Evolutionary conservation across 2,329 filamentous ascomycete genomes (phyloP).

Genomic region (Pezicula neosporulosa): DNA sequence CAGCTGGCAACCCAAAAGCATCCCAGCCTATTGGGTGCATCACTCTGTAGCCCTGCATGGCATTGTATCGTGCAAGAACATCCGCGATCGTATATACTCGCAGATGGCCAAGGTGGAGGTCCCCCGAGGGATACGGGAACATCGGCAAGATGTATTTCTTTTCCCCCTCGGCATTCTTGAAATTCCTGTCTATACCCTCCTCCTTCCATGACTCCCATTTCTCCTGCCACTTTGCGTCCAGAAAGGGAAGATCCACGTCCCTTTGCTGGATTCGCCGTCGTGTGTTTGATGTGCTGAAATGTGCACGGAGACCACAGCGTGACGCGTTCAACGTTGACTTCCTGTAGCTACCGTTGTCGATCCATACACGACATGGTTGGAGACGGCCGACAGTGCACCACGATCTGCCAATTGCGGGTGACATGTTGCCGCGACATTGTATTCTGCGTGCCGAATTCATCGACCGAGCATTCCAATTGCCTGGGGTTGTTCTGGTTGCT

Average conservation of each 20-base stretch:
- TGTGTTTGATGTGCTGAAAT: background rate
- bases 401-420: background rate
- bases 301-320: background rate
- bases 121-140: slow-evolving; percentile 91
- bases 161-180: slow-evolving; percentile 15
- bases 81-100: slow-evolving; percentile 91
- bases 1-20: slow-evolving; percentile 84
- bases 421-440: background rate
- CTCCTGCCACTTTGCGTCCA: slow-evolving; percentile 25
- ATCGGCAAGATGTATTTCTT: slow-evolving; percentile 77
- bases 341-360: background rate
- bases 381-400: background rate
- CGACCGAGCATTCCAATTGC: too few species aligned
- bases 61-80: slow-evolving; percentile 72
- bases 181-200: background rate
- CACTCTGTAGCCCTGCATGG: slow-evolving; percentile 71
- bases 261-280: background rate
- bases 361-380: background rate
- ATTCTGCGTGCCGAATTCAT: too few species aligned
- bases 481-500: too few species aligned
- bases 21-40: slow-evolving; percentile 94
- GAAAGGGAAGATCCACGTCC: slow-evolving; percentile 15
- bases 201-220: slow-evolving; percentile 12
- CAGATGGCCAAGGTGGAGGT: slow-evolving; percentile 81
- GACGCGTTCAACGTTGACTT: background rate